Evolutionary conservation across 345 rosid genomes (phyloP).

Genomic region (Lepidium africanum): DNA sequence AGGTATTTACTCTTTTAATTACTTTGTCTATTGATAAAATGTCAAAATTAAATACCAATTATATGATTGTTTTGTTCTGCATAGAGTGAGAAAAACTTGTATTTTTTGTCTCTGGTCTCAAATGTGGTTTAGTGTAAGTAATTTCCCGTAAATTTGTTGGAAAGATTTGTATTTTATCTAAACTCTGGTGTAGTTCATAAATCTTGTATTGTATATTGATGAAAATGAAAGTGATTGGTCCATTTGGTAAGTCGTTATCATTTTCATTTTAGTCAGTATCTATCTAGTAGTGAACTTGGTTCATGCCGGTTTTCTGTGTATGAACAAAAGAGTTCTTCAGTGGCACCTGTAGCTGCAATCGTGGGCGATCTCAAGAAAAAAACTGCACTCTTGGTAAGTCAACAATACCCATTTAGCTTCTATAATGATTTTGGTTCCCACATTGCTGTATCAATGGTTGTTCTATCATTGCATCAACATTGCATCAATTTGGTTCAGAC

Average conservation of each 20-base stretch:
- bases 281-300: too few relatives aligned
- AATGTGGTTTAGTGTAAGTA: not conserved
- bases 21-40: not conserved
- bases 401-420: not conserved
- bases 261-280: not conserved
- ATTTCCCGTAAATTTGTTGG: too few relatives aligned
- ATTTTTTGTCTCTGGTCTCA: not conserved
- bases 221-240: not conserved
- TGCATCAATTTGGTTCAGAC: conserved; percentile 8
- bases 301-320: not conserved
- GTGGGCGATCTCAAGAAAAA: conserved; percentile 9
- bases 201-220: not conserved
- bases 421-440: not conserved
- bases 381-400: conserved; percentile 20
- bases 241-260: not conserved
- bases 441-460: not conserved
- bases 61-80: not conserved
- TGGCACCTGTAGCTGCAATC: conserved; percentile 1
- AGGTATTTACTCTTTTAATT: conserved; percentile 35
- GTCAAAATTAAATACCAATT: not conserved
- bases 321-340: conserved; percentile 6
- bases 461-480: not conserved
- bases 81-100: not conserved
- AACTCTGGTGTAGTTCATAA: too few relatives aligned
- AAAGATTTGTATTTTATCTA: too few relatives aligned